phyloP scores from a whole-genome alignment of 192 early-diverging fungal genomes.

The Coemansia sp. region DNA sequence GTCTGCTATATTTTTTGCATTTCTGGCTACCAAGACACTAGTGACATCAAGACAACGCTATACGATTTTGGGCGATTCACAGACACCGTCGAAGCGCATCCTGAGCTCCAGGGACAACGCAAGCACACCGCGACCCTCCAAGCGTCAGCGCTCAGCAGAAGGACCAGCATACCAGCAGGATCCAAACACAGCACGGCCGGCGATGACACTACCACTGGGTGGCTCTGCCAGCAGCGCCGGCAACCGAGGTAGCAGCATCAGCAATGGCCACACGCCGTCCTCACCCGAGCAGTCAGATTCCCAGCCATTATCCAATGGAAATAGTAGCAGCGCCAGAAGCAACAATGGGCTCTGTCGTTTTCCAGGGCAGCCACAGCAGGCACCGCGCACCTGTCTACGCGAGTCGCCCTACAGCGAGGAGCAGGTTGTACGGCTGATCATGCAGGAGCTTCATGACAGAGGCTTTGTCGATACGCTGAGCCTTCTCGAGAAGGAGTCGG shows the following conservation, averaged over 20 bases:
- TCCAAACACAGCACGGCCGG: not conserved
- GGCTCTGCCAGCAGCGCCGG: slow-evolving; percentile 3
- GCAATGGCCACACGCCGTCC: slow-evolving; percentile 3
- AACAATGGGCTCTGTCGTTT: slow-evolving; percentile 21
- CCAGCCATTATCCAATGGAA: slow-evolving; percentile 4
- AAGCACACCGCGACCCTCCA: slow-evolving; percentile 21
- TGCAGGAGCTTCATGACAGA: slow-evolving; percentile 80
- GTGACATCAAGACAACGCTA: slow-evolving; percentile 2
- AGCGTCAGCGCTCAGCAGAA: slow-evolving; percentile 25
- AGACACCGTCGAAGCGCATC: slow-evolving; percentile 43
- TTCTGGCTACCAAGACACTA: slow-evolving; percentile 5
- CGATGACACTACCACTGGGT: slow-evolving; percentile 7
- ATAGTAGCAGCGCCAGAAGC: slow-evolving; percentile 2
- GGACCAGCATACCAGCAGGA: slow-evolving; percentile 4
- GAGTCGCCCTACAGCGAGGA: slow-evolving; percentile 50
- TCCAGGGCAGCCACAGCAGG: slow-evolving; percentile 33
- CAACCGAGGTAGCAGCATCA: not conserved
- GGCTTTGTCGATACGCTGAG: slow-evolving; percentile 73
- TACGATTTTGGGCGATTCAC: slow-evolving; percentile 48
- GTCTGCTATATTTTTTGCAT: not conserved
- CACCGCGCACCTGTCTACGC: slow-evolving; percentile 40
- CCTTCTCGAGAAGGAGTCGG: slow-evolving; percentile 75
- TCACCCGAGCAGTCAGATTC: slow-evolving; percentile 9
- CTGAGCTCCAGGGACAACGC: slow-evolving; percentile 31
- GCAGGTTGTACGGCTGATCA: slow-evolving; percentile 84